phyloP scores from a whole-genome alignment of 2,329 filamentous ascomycete genomes.

The Hymenoscyphus fructigenus region DNA sequence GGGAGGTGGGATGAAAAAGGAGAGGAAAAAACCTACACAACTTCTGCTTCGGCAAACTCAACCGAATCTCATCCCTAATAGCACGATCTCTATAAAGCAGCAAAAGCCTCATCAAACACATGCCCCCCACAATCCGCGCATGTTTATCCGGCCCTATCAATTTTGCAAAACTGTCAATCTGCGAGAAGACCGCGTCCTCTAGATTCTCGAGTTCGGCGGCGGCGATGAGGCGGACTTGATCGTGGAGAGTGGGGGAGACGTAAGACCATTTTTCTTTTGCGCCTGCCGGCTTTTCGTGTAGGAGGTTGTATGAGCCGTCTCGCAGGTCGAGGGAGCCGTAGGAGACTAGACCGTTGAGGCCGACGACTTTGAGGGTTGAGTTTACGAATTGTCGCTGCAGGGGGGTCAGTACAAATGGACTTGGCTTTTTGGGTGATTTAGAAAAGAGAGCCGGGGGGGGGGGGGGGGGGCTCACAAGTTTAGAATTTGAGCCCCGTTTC shows the following conservation, averaged over 20 bases:
- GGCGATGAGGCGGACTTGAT: conserved; percentile 23
- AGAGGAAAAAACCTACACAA: background rate
- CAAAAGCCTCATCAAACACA: conserved; percentile 23
- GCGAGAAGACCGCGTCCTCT: conserved; percentile 19
- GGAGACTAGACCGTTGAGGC: conserved; percentile 21
- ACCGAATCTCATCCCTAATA: conserved; percentile 20
- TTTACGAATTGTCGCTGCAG: conserved; percentile 15
- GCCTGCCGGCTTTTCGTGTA: conserved; percentile 4
- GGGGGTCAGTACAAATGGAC: background rate
- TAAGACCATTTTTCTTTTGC: conserved; percentile 11
- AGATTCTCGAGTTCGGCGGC: conserved; percentile 20
- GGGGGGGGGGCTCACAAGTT: conserved; percentile 7
- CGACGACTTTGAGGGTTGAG: conserved; percentile 19
- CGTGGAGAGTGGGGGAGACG: conserved; percentile 23
- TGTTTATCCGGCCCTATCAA: conserved; percentile 15
- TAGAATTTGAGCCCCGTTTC: background rate
- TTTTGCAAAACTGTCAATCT: conserved; percentile 22
- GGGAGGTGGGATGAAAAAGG: background rate
- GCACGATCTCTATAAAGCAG: conserved; percentile 23
- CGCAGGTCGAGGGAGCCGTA: conserved; percentile 24
- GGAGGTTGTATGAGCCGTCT: conserved; percentile 21
- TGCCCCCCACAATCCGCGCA: conserved; percentile 22
- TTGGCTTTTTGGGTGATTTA: too few species aligned
- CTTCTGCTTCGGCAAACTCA: conserved; percentile 20
- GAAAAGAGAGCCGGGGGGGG: background rate